Evolutionary conservation across 164 flowering plant genomes (phyloP), one percentile per base, ranked within the genome.

Genomic region (Akebia trifoliata): DNA sequence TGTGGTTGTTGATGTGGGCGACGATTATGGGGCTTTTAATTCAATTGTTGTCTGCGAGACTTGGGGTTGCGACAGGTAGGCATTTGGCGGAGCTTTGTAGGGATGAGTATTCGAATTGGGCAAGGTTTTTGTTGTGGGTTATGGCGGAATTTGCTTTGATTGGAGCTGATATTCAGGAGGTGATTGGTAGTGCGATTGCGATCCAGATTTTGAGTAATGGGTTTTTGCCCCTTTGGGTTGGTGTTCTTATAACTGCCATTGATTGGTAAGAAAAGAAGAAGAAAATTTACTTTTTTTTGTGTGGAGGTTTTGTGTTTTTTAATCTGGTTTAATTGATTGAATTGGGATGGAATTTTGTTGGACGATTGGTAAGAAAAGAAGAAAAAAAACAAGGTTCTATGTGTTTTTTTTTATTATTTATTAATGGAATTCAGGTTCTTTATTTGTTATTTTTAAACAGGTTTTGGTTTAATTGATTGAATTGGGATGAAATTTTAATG

Each of bases 111-210:
- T 78, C 87, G 12, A 6, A 65, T 28, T 72, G 82, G 82, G 84
- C 87, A 1, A 36, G 72, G 50, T 17, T 44, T 1, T 9, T 65
- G 62, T 60, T 82, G 35, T 84, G 90, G 90, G n/a, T 71, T 9
- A 84, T 84, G 90, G 79, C 83, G 20, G 86, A 84, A 65, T 24
- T 83, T 48, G 89, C 86, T 6, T 52, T 83, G 44, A 77, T 83
- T 40, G 84, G 78, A 5, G 84, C 86, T 25, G 90, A 81, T 72
- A 81, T 84, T 31, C 90, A 84, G 69, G 90, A 84, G 66, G 81
- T 81, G 4, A 78, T 79, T 21, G 86, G 86, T 12, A 81, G 84
- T 57, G 87, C 87, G 7, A 82, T 82, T 58, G 87, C 84, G 1
- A 72, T 82, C 29, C 68, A 69, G 69, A 77, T 82, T 62, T 58